Evolutionary conservation across 768 basidiomycete genomes (phyloP).

Genomic region (Psilocybe cubensis): DNA sequence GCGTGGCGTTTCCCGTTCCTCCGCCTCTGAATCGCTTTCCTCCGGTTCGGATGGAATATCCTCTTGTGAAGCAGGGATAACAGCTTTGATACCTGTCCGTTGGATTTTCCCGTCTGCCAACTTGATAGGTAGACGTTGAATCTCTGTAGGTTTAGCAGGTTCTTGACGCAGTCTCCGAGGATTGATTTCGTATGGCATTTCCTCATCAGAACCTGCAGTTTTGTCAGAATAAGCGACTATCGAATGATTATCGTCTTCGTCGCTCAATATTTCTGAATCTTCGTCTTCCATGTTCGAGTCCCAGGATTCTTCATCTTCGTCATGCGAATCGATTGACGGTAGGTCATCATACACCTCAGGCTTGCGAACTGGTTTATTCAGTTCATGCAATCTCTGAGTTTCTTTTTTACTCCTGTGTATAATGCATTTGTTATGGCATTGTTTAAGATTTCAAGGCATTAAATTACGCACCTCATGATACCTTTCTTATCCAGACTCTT

Average conservation of each 20-base stretch:
- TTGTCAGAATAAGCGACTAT: conserved; percentile 15
- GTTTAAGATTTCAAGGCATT: not conserved
- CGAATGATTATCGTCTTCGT: conserved; percentile 17
- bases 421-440: conserved; percentile 1
- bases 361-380: conserved; percentile 58
- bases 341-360: conserved; percentile 51
- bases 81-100: conserved; percentile 47
- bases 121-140: conserved; percentile 84
- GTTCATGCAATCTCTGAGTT: conserved; percentile 67
- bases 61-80: conserved; percentile 19
- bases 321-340: conserved; percentile 70
- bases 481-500: conserved; percentile 72
- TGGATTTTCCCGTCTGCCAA: conserved; percentile 79
- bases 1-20: conserved; percentile 23
- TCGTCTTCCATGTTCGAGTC: conserved; percentile 46
- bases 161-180: conserved; percentile 60
- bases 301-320: conserved; percentile 47
- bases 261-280: conserved; percentile 23
- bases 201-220: conserved; percentile 56
- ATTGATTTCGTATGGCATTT: conserved; percentile 74
- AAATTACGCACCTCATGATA: conserved; percentile 69
- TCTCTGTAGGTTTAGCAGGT: conserved; percentile 48
- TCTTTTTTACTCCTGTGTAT: conserved; percentile 80
- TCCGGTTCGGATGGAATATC: conserved; percentile 28
- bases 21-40: conserved; percentile 35